Conservation (phyloP, 805 yeast genomes). For the Saccharomycopsis guyanensis region DNA sequence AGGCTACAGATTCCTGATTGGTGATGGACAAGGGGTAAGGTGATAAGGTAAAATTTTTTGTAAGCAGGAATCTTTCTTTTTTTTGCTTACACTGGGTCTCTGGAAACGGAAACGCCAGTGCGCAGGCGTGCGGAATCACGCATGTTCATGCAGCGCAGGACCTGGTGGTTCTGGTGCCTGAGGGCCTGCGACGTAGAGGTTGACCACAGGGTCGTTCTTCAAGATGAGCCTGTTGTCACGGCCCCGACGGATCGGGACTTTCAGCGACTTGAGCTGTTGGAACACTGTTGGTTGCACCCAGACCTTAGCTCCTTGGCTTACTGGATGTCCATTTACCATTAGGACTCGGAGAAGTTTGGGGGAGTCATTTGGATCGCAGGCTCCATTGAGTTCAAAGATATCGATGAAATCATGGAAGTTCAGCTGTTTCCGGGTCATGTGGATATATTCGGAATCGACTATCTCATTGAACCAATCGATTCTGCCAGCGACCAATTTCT, state of each 20-base stretch:
- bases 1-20: no score
- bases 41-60: neutral
- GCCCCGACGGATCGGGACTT: neutral
- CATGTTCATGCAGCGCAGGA: no score
- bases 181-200: neutral
- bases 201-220: neutral
- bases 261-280: neutral
- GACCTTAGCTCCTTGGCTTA: neutral
- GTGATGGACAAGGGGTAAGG: neutral
- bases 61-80: neutral
- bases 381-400: slow-evolving; percentile 1
- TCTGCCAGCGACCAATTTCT: slow-evolving; percentile 33
- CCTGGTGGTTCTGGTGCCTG: no score
- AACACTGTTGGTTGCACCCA: slow-evolving; percentile 1
- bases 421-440: neutral
- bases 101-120: neutral
- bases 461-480: slow-evolving; percentile 34
- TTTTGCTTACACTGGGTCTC: neutral
- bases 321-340: slow-evolving; percentile 8
- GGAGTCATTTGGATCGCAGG: neutral
- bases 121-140: no score
- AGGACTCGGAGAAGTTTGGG: slow-evolving; percentile 18
- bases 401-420: slow-evolving; percentile 1
- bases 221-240: neutral
- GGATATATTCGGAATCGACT: slow-evolving; percentile 25